These are phyloP conservation scores for Phaffia australis DNA, from an alignment of 768 basidiomycete species.

Conservation along the genomic window DNA sequence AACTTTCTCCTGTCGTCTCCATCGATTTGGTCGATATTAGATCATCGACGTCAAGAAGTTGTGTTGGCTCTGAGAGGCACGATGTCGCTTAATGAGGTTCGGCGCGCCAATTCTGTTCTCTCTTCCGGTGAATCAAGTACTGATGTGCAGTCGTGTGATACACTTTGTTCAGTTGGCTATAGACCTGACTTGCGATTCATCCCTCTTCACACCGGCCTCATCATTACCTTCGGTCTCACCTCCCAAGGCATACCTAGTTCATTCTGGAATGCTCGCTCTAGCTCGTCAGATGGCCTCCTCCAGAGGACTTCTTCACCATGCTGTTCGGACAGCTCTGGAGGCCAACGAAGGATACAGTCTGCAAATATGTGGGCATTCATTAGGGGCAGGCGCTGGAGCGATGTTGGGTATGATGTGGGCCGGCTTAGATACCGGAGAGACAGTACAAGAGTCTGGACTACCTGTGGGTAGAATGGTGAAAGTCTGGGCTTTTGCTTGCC, in stretches of 20 bases:
- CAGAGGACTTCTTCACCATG: conserved; percentile 65
- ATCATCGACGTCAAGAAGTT: conserved; percentile 60
- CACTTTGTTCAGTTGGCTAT: conserved; percentile 9
- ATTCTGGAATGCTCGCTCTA: conserved; percentile 70
- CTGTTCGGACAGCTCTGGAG: conserved; percentile 58
- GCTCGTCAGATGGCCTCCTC: conserved; percentile 65
- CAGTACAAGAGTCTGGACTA: conserved; percentile 33
- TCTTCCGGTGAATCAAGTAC: not conserved
- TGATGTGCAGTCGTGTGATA: not conserved
- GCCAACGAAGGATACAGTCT: conserved; percentile 64
- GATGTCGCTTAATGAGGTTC: conserved; percentile 72
- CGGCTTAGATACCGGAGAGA: conserved; percentile 65
- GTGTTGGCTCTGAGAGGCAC: conserved; percentile 70
- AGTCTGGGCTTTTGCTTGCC: conserved; percentile 27
- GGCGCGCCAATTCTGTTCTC: not conserved
- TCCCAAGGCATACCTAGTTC: conserved; percentile 49
- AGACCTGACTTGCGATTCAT: conserved; percentile 70
- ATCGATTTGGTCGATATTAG: conserved; percentile 30
- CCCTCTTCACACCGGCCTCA: conserved; percentile 33
- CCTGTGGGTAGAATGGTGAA: conserved; percentile 20
- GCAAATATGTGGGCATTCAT: conserved; percentile 68
- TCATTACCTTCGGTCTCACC: conserved; percentile 45
- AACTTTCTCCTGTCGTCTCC: no score
- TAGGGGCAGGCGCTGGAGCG: conserved; percentile 70
- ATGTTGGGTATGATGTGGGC: conserved; percentile 74